Evolutionary conservation across 352 stramenopile genomes (phyloP).

Genomic region (Pythium pectinolyticum): DNA sequence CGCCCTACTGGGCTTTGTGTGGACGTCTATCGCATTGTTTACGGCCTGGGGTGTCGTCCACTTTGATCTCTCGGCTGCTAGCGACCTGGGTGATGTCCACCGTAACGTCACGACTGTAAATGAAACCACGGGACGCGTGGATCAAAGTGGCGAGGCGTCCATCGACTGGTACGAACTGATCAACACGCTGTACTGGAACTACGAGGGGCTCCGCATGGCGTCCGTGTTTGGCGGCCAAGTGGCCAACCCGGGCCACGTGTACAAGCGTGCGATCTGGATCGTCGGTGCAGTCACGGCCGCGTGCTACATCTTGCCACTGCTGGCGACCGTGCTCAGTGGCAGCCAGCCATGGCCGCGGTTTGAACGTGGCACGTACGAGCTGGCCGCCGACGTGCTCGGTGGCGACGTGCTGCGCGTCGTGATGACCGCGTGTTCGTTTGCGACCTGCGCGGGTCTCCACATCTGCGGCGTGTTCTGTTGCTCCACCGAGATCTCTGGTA

Average conservation of each 20-base stretch:
- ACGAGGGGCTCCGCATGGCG: slow-evolving; percentile 86
- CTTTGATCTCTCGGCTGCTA: neutral
- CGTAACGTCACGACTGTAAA: slow-evolving; percentile 5
- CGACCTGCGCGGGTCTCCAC: slow-evolving; percentile 85
- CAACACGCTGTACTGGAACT: slow-evolving; percentile 94
- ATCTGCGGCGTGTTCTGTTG: slow-evolving; percentile 84
- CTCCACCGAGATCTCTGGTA: slow-evolving; percentile 72
- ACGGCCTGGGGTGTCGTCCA: slow-evolving; percentile 18
- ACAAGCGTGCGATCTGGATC: slow-evolving; percentile 71
- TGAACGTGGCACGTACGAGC: slow-evolving; percentile 19
- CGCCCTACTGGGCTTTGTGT: slow-evolving; percentile 9
- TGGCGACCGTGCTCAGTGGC: slow-evolving; percentile 53
- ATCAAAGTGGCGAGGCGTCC: slow-evolving; percentile 7
- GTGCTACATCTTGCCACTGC: slow-evolving; percentile 78
- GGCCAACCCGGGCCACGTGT: slow-evolving; percentile 62
- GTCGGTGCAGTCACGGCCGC: slow-evolving; percentile 58
- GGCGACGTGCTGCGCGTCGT: slow-evolving; percentile 29
- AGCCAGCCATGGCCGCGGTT: slow-evolving; percentile 13
- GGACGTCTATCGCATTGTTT: slow-evolving; percentile 27
- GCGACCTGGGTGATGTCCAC: slow-evolving; percentile 5
- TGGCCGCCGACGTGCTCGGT: slow-evolving; percentile 2
- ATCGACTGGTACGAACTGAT: slow-evolving; percentile 70
- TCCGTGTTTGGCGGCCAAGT: slow-evolving; percentile 87
- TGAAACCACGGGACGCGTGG: neutral
- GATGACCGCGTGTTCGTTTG: slow-evolving; percentile 71